Evolutionary conservation across 2,329 filamentous ascomycete species (phyloP).

Genomic region (Furcasterigmium furcatum): DNA sequence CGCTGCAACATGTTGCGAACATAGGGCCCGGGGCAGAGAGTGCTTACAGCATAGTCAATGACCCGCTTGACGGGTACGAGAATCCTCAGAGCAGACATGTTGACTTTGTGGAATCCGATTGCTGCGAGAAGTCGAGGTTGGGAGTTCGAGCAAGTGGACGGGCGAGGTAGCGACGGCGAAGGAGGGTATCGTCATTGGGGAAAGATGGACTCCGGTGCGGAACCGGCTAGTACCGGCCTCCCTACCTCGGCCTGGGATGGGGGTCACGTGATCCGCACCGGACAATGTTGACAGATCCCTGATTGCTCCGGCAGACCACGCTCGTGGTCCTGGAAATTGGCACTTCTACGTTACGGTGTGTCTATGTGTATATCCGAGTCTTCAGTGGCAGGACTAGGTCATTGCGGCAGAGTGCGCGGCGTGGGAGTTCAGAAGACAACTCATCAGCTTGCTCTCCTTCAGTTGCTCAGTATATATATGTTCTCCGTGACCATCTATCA

Average conservation of each 20-base stretch:
- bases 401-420: no score
- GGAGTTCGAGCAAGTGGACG: neutral
- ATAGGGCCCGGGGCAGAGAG: neutral
- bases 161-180: slow-evolving; percentile 5
- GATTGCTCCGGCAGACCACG: no score
- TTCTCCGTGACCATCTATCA: slow-evolving; percentile 29
- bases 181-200: slow-evolving; percentile 11
- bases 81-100: slow-evolving; percentile 38
- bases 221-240: slow-evolving; percentile 40
- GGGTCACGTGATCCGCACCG: slow-evolving; percentile 31
- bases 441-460: neutral
- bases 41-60: slow-evolving; percentile 77
- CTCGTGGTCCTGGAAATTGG: no score
- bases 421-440: no score
- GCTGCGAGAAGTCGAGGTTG: slow-evolving; percentile 5
- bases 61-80: slow-evolving; percentile 81
- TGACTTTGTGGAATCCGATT: slow-evolving; percentile 5
- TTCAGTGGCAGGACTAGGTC: no score
- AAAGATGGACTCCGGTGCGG: slow-evolving; percentile 18
- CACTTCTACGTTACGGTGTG: no score
- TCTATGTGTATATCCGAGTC: no score
- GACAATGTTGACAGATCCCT: no score
- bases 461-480: slow-evolving; percentile 9
- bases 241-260: slow-evolving; percentile 35
- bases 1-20: no score